These are phyloP conservation scores for Puccinia horiana DNA, from an alignment of 1,284 basidiomycete species.

Conservation along the genomic window DNA sequence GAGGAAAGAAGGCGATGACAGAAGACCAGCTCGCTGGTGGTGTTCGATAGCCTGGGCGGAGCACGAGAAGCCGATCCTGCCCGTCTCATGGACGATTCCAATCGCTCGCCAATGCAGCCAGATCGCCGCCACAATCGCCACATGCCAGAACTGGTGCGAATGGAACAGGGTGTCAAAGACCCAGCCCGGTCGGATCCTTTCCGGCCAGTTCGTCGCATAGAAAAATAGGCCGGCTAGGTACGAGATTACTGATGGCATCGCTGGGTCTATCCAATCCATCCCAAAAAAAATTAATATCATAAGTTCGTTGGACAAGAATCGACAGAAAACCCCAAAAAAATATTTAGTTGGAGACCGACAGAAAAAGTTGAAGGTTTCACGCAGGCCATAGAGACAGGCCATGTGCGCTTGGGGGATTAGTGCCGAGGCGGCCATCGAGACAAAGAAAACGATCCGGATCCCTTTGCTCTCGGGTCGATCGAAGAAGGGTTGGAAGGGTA, in stretches of 20 bases:
- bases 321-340: too few species aligned
- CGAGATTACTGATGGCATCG: conserved; percentile 23
- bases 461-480: conserved; percentile 41
- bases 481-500: conserved; percentile 48
- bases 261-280: conserved; percentile 14
- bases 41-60: not conserved
- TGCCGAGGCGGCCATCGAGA: conserved; percentile 35
- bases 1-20: not conserved
- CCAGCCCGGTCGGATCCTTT: conserved; percentile 41
- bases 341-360: not conserved
- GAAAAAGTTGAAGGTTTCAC: conserved; percentile 37
- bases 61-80: conserved; percentile 30
- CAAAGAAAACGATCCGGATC: conserved; percentile 45
- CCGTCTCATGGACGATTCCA: conserved; percentile 29
- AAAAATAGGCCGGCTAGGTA: conserved; percentile 41
- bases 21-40: not conserved
- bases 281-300: not conserved
- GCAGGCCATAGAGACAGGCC: conserved; percentile 34
- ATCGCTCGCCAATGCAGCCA: conserved; percentile 48
- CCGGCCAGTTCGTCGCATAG: conserved; percentile 47
- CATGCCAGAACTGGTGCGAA: conserved; percentile 49
- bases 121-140: conserved; percentile 44
- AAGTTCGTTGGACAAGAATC: too few species aligned
- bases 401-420: conserved; percentile 42
- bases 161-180: conserved; percentile 47